These are phyloP conservation scores for Elaeagnus macrophylla DNA, from an alignment of 306 rosid genomes.

Conservation along the genomic window DNA sequence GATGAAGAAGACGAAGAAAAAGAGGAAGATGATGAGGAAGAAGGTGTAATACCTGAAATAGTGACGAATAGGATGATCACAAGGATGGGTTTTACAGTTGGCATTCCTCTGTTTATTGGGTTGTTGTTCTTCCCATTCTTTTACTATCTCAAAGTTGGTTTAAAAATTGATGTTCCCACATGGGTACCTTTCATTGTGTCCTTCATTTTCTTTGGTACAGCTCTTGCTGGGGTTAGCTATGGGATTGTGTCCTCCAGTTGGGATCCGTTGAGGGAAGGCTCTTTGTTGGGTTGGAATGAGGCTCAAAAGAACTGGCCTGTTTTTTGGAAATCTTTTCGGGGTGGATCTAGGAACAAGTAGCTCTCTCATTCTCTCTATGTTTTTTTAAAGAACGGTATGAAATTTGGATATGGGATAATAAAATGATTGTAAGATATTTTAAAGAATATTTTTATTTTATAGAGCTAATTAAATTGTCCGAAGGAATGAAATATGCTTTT, in stretches of 20 bases:
- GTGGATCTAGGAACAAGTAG: conserved; percentile 37
- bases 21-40: conserved; percentile 30
- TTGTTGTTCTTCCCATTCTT: conserved; percentile 79
- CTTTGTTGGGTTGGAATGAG: conserved; percentile 61
- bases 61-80: conserved; percentile 87
- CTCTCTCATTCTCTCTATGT: too few relatives aligned
- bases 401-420: too few relatives aligned
- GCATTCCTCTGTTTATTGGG: conserved; percentile 60
- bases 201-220: conserved; percentile 81
- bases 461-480: too few relatives aligned
- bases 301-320: conserved; percentile 75
- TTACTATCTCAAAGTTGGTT: conserved; percentile 66
- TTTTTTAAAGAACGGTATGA: too few relatives aligned
- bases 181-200: conserved; percentile 94
- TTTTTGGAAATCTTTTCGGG: conserved; percentile 50
- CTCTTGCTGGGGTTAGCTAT: conserved; percentile 83
- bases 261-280: conserved; percentile 69
- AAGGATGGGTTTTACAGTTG: conserved; percentile 73
- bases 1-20: conserved; percentile 23
- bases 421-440: too few relatives aligned
- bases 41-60: conserved; percentile 70
- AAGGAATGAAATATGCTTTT: too few relatives aligned
- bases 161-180: conserved; percentile 75
- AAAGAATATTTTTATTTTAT: too few relatives aligned
- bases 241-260: conserved; percentile 93